Base-by-base conservation (phyloP, 441 rosid genomes). In the Adansonia grandidieri region DNA sequence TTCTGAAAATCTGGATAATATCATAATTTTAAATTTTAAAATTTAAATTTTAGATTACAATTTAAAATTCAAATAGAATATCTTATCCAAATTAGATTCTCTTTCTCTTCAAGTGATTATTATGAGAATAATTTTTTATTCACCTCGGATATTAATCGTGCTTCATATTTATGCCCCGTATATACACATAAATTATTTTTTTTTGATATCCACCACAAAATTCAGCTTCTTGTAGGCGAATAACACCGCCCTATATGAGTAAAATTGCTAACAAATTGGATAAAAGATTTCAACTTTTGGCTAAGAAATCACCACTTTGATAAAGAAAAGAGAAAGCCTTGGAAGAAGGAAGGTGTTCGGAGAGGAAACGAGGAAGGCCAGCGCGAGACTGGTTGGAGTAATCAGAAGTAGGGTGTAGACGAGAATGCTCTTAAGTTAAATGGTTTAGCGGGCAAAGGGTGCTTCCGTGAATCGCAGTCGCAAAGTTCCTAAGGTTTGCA, bases 341-440 rank as follows among this genome's bases (percentile, higher is more conserved):
- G 20, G 81, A 82, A 50, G 91, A 50, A 32, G 97, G 97, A 73
- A 92, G 92, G 24, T 32, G 79, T 79, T 83, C 83, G 15, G 92
- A 92, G 83, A 88, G 90, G 89, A 92, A 92, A 63, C 94, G 94
- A 77, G 93, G 94, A n/a, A 88, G 88, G 48, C 89, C 90, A 14
- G 91, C 96, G 69, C 92, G 94, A 78, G 91, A 87, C 78, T 92
- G 93, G 84, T 84, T 85, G 50, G 85, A 69, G 70, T 83, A 86
- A 15, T 89, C 84, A 15, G 82, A 85, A 17, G 85, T 6, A 19
- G 92, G 81, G 24, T 32, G 19, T 6, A 28, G 90, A 84, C 7
- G 92, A 85, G 40, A 88, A 83, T 13, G 93, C 74, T 79, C 86
- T 85, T 66, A 76, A 58, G 81, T 78, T 79, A 37, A 79, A 57